Conservation (phyloP, 164 flowering plant species). For the Piper betle region DNA sequence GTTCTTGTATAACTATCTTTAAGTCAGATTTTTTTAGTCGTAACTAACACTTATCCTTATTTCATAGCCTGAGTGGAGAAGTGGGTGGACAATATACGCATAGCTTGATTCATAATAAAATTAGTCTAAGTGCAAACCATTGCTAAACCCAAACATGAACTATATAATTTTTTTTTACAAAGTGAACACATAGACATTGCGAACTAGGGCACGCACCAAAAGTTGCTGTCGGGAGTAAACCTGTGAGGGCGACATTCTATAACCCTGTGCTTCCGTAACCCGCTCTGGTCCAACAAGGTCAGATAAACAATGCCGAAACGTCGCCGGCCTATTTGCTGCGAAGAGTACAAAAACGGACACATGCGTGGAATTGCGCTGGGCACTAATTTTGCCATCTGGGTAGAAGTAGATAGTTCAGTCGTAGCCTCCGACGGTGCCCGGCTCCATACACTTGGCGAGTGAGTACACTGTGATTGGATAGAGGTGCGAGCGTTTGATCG, state of each 20-base stretch:
- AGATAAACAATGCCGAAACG: neutral
- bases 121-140: no score
- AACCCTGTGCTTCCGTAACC: neutral
- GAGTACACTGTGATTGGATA: neutral
- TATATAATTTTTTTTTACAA: no score
- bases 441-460: neutral
- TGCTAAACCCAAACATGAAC: no score
- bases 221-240: neutral
- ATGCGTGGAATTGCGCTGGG: neutral
- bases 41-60: no score
- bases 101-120: no score
- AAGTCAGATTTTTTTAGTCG: no score
- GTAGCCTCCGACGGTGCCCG: neutral
- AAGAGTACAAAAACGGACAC: neutral
- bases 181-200: no score
- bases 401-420: conserved; percentile 1
- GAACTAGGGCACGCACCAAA: neutral
- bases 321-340: neutral
- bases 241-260: neutral
- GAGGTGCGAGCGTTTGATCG: neutral
- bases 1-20: no score
- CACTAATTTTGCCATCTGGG: conserved; percentile 1
- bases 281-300: conserved; percentile 3
- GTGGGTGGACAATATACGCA: no score
- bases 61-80: no score